phyloP scores from a whole-genome alignment of 2,329 filamentous ascomycete genomes.

The Thermochaetoides dissita region DNA sequence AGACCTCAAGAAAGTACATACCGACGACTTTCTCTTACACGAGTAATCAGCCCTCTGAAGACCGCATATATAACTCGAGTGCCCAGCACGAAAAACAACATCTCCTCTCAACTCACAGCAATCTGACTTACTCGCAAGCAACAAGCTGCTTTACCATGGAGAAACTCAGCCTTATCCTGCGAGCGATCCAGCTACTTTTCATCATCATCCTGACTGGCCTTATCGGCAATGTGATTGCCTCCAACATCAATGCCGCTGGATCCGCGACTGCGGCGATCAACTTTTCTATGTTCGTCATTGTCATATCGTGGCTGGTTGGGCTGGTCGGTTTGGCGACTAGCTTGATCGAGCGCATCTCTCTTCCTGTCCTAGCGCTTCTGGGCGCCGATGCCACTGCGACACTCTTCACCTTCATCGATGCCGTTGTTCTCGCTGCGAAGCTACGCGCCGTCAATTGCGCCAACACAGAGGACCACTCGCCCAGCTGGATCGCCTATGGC shows the following conservation, averaged over 20 bases:
- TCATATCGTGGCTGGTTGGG: slow-evolving; percentile 50
- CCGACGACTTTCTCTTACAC: no score
- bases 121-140: background rate
- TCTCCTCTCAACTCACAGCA: background rate
- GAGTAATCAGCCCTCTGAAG: no score
- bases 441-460: slow-evolving; percentile 56
- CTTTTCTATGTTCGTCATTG: slow-evolving; percentile 56
- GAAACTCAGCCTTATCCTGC: slow-evolving; percentile 32
- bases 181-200: slow-evolving; percentile 36
- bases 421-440: slow-evolving; percentile 56
- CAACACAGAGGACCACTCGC: slow-evolving; percentile 18
- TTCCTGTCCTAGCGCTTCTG: slow-evolving; percentile 29
- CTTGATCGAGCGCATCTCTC: slow-evolving; percentile 30
- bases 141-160: slow-evolving; percentile 15
- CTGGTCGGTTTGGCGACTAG: slow-evolving; percentile 47
- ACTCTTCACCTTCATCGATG: slow-evolving; percentile 57
- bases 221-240: slow-evolving; percentile 44
- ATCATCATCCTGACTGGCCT: slow-evolving; percentile 40
- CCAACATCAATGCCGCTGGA: slow-evolving; percentile 29
- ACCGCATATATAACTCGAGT: no score
- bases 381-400: slow-evolving; percentile 44
- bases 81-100: background rate
- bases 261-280: slow-evolving; percentile 37
- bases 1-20: no score
- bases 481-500: slow-evolving; percentile 49